These are phyloP conservation scores for Mucor velutinosus DNA, from an alignment of 371 early-diverging fungal genomes.

Conservation along the genomic window DNA sequence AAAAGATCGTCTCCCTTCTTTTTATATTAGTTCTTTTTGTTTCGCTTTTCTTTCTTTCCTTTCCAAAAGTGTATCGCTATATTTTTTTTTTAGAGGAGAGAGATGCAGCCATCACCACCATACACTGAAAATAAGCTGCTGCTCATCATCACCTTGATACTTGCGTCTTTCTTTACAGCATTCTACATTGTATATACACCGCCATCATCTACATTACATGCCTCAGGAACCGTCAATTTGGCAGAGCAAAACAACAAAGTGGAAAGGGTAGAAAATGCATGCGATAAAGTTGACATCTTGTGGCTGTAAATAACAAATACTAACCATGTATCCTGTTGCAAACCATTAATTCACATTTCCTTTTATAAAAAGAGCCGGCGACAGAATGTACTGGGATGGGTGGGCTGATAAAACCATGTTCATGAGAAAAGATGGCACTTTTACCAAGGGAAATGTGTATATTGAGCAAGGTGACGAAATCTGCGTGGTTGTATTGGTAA, in stretches of 20 bases:
- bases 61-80: neutral
- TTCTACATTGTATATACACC: slow-evolving; percentile 13
- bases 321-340: neutral
- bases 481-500: slow-evolving; percentile 45
- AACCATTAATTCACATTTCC: neutral
- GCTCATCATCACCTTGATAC: slow-evolving; percentile 7
- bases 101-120: neutral
- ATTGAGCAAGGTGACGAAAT: slow-evolving; percentile 30
- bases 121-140: neutral
- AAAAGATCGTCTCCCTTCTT: slow-evolving; percentile 1
- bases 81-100: neutral
- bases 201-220: neutral
- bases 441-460: slow-evolving; percentile 34
- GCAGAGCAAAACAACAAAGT: neutral
- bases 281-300: slow-evolving; percentile 29
- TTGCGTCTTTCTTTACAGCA: slow-evolving; percentile 2
- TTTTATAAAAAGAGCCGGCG: slow-evolving; percentile 28
- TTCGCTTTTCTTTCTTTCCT: neutral
- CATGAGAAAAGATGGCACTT: slow-evolving; percentile 36
- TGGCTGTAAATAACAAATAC: slow-evolving; percentile 32
- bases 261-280: neutral
- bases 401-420: slow-evolving; percentile 43
- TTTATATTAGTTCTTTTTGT: neutral
- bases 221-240: neutral
- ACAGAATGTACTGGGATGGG: slow-evolving; percentile 46